phyloP scores from a whole-genome alignment of 139 green algal species.

The Chlorella vulgaris region DNA sequence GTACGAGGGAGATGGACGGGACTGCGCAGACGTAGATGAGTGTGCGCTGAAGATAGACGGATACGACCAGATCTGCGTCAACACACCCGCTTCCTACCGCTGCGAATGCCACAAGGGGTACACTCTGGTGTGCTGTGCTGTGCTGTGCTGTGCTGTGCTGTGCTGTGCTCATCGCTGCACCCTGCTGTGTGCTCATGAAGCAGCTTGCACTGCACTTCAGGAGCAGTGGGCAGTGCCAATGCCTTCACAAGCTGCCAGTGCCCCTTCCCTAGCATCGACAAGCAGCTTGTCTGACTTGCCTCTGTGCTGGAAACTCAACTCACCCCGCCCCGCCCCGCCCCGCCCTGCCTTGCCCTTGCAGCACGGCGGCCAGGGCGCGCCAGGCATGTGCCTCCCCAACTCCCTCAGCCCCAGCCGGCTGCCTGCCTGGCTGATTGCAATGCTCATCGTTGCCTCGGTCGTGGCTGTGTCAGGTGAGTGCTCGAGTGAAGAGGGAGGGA shows the following conservation, averaged over 20 bases:
- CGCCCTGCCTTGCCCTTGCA: conserved; percentile 15
- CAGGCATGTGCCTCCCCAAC: conserved; percentile 50
- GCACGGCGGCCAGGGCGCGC: conserved; percentile 40
- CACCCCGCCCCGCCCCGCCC: not conserved
- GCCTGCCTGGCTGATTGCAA: conserved; percentile 9
- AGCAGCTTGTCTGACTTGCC: no score
- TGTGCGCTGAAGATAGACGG: conserved; percentile 44
- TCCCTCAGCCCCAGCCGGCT: conserved; percentile 8
- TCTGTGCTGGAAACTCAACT: not conserved
- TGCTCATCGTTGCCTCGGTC: conserved; percentile 10
- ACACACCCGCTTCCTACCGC: conserved; percentile 42
- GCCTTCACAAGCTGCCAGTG: no score
- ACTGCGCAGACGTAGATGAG: conserved; percentile 62
- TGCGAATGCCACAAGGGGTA: conserved; percentile 50
- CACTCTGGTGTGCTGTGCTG: conserved; percentile 35
- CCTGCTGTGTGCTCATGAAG: not conserved
- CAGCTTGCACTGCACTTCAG: no score
- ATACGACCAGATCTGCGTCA: conserved; percentile 55
- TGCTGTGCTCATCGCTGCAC: not conserved
- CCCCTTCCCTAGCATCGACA: no score
- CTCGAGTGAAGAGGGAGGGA: not conserved
- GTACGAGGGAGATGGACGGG: conserved; percentile 47
- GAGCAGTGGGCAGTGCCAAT: no score
- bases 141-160: not conserved
- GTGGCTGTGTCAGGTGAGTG: conserved; percentile 14